Evolutionary conservation across 768 basidiomycete genomes (phyloP), one percentile per base, ranked within the genome.

Genomic region (Termitomyces heimii): DNA sequence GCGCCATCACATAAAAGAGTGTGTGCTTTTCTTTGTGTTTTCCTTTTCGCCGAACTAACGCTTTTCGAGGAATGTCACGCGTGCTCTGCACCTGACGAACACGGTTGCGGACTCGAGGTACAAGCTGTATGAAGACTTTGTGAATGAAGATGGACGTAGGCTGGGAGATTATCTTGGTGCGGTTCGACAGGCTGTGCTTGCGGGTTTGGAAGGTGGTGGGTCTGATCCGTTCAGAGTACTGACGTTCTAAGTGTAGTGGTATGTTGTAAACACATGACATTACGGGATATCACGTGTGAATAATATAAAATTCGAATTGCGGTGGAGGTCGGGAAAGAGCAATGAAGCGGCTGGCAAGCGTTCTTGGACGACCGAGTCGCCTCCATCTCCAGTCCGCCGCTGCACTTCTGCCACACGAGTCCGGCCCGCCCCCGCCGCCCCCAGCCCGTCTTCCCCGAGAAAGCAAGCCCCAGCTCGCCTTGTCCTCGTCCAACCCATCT

Each of bases 71-170:
- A 89, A 92, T 69, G 74, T 96, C 29, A 85, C 88, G 62, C 80
- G 81, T 9, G 85, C 88, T 0, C 71, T 98, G 58, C 76, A 87
- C 45, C 77, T 98, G 5, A 84, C 84, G n/a, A 93, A 90, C 62
- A 75, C 90, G 32, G 86, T 98, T 6, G 94, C 93, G 0, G 92
- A 94, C 68, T 92, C 92, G 58, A 81, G 90, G 44, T 89, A 91
- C 71, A 83, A 83, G 63, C 71, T 97, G 14, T 94, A 94, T 65
- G 84, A 90, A 61, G 93, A 93, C 68, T 97, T 96, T 70, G 75
- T 88, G 26, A 77, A 76, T 49, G 76, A 80, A 46, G 79, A 82
- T 29, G 84, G 84, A 8, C 76, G 82, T 40, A 73, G 81, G 57
- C 68, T 97, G 44, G 79, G 77, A 8, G 86, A 87, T 56, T 96